Conservation (phyloP, 257 asterid species). For the Solanum infundibuliforme region DNA sequence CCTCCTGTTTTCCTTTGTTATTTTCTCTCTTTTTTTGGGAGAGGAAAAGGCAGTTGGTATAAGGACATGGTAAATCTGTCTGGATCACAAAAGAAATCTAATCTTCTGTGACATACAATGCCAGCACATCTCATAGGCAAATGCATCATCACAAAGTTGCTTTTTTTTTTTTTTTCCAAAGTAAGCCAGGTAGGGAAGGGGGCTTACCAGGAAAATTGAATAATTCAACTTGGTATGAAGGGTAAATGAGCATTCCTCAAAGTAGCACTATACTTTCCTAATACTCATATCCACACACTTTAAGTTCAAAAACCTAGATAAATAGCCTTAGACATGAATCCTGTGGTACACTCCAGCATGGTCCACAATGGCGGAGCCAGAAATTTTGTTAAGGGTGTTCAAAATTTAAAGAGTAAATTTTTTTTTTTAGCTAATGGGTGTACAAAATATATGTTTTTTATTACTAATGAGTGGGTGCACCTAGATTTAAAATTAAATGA, state of each 20-base stretch:
- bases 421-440: no score
- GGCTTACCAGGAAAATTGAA: neutral
- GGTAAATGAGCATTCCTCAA: neutral
- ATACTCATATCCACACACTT: neutral
- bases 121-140: neutral
- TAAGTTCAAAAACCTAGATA: neutral
- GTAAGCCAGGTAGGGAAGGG: neutral
- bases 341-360: neutral
- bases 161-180: neutral
- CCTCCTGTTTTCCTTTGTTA: neutral
- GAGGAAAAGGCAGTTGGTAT: neutral
- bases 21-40: neutral
- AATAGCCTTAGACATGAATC: neutral
- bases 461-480: no score
- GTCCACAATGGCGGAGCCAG: neutral
- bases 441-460: no score
- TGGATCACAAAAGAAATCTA: neutral
- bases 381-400: no score
- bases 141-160: neutral
- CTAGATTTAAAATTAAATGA: no score
- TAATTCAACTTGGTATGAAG: neutral
- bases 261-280: neutral
- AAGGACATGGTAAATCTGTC: neutral
- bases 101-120: neutral
- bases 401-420: no score